Evolutionary conservation across 257 asterid species (phyloP).

Genomic region (Thymus mandschuricus): DNA sequence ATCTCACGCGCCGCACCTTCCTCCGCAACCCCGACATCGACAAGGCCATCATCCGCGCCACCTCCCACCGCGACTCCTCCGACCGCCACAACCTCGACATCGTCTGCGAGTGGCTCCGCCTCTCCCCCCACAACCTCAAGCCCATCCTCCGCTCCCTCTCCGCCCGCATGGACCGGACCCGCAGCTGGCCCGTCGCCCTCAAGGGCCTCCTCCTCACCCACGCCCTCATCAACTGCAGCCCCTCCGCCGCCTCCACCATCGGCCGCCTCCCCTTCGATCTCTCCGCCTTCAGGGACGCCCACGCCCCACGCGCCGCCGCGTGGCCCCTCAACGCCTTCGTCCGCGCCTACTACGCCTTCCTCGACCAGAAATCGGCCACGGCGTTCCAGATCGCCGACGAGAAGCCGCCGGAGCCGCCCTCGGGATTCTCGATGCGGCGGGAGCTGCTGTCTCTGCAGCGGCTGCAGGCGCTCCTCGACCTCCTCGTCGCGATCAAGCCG

Average conservation of each 20-base stretch:
- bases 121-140: conserved; percentile 62
- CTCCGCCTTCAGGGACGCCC: conserved; percentile 61
- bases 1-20: conserved; percentile 55
- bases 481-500: conserved; percentile 65
- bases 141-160: conserved; percentile 73
- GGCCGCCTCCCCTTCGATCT: conserved; percentile 88
- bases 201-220: conserved; percentile 79
- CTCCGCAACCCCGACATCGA: conserved; percentile 86
- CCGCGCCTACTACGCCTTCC: conserved; percentile 70
- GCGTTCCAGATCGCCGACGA: conserved; percentile 47
- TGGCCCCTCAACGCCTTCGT: conserved; percentile 66
- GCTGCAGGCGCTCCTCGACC: conserved; percentile 59
- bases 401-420: not conserved
- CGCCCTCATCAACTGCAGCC: conserved; percentile 45
- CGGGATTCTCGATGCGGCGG: conserved; percentile 31
- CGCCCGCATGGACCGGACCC: conserved; percentile 55
- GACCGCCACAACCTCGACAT: conserved; percentile 55
- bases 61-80: conserved; percentile 56
- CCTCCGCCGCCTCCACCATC: conserved; percentile 45
- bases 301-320: conserved; percentile 30
- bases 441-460: conserved; percentile 57
- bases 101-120: conserved; percentile 65
- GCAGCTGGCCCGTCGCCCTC: conserved; percentile 71
- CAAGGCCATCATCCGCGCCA: conserved; percentile 73
- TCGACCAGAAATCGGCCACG: conserved; percentile 68